A percentile compares a stretch with the other conserved stretches of the same genome.
Evolutionary conservation across 495 filamentous ascomycete genomes (phyloP).

Genomic region (Evansstolkia leycettana): DNA sequence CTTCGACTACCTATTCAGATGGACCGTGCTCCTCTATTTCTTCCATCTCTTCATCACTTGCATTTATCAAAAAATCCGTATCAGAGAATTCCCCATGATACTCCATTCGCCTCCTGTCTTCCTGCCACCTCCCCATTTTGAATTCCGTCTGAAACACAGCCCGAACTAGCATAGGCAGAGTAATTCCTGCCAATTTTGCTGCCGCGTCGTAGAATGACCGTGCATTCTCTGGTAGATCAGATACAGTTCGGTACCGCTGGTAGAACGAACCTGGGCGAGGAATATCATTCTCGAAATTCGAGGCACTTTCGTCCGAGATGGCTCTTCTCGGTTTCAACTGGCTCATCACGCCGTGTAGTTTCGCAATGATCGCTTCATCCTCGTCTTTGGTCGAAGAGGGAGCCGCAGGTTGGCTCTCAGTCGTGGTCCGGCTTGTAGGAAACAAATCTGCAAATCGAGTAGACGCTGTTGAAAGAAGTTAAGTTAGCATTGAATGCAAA

Average conservation of each 20-base stretch:
- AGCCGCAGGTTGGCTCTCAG: conserved; percentile 4
- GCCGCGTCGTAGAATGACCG: conserved; percentile 42
- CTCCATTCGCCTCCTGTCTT: conserved; percentile 20
- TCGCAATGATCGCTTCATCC: conserved; percentile 17
- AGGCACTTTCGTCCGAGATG: conserved; percentile 16
- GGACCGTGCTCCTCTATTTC: conserved; percentile 5
- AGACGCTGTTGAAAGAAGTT: conserved; percentile 5
- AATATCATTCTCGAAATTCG: conserved; percentile 12
- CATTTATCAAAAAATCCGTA: conserved; percentile 7
- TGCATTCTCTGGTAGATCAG: conserved; percentile 43
- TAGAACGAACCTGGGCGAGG: conserved; percentile 43
- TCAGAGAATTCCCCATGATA: conserved; percentile 12
- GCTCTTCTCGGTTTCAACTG: conserved; percentile 18
- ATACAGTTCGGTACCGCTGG: conserved; percentile 40
- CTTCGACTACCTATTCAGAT: too few relatives aligned
- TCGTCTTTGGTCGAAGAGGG: conserved; percentile 7
- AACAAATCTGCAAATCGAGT: conserved; percentile 40
- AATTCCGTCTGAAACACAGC: conserved; percentile 36
- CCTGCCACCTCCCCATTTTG: conserved; percentile 29
- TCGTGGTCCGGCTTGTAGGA: conserved; percentile 20
- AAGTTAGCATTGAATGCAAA: conserved; percentile 1
- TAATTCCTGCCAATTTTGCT: conserved; percentile 36
- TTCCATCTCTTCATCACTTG: conserved; percentile 14
- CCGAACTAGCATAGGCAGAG: conserved; percentile 31
- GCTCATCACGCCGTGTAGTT: conserved; percentile 26